Conservation (phyloP, 495 filamentous ascomycete species). For the Podospora tetraspora region DNA sequence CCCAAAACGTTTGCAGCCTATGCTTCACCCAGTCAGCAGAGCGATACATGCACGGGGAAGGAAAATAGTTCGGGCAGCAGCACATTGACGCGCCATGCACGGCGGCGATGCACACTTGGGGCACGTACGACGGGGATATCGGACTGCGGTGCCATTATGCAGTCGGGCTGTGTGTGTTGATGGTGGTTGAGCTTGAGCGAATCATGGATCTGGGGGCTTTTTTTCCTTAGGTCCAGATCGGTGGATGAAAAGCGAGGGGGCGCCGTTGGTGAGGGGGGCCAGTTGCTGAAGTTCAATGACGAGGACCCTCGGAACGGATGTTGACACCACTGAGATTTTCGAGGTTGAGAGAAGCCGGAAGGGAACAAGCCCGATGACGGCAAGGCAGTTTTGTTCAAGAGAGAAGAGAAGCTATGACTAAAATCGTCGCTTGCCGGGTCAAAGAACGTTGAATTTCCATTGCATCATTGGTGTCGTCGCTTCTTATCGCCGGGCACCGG, state of each 20-base stretch:
- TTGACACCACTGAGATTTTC: too few species aligned
- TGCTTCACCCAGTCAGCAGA: constrained; percentile 7
- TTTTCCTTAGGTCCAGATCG: neutral
- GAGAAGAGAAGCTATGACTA: constrained; percentile 2
- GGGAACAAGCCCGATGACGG: neutral
- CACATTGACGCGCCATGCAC: neutral
- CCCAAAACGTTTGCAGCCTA: constrained; percentile 48
- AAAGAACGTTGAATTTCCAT: neutral
- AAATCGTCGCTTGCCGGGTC: neutral
- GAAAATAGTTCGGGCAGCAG: neutral
- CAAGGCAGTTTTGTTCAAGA: neutral
- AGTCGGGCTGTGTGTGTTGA: neutral
- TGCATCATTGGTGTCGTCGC: neutral
- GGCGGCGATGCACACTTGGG: neutral
- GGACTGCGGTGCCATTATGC: constrained; percentile 39
- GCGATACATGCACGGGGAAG: neutral
- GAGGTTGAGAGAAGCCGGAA: neutral
- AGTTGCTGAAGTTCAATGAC: neutral
- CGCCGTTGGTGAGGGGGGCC: neutral
- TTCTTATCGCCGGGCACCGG: neutral
- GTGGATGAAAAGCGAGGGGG: neutral
- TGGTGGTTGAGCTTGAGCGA: neutral
- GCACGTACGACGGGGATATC: constrained; percentile 37
- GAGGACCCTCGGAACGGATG: too few species aligned
- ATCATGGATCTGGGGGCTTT: neutral